Evolutionary conservation across 768 basidiomycete genomes (phyloP).

Genomic region (Gymnopilus dilepis): DNA sequence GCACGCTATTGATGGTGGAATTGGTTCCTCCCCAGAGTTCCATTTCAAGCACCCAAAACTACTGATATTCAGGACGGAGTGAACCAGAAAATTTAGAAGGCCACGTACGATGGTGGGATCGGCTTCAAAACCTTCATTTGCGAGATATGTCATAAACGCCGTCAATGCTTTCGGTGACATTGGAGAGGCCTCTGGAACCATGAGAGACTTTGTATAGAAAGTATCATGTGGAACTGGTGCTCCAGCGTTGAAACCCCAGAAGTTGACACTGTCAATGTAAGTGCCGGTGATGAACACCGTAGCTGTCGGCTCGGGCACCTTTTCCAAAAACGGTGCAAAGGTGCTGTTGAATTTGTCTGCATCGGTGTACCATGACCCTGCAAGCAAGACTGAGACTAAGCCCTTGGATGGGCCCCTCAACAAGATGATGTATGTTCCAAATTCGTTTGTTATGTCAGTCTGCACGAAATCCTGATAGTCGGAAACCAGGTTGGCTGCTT

Average conservation of each 20-base stretch:
- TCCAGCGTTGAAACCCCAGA: slow-evolving; percentile 29
- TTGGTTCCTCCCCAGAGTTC: slow-evolving; percentile 48
- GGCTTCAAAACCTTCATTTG: slow-evolving; percentile 37
- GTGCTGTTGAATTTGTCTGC: slow-evolving; percentile 28
- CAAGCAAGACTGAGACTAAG: slow-evolving; percentile 33
- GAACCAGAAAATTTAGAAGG: not conserved
- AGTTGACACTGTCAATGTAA: slow-evolving; percentile 38
- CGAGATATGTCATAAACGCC: slow-evolving; percentile 45
- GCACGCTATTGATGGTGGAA: slow-evolving; percentile 46
- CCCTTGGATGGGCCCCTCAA: slow-evolving; percentile 30
- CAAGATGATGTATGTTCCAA: slow-evolving; percentile 39
- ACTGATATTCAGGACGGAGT: not conserved
- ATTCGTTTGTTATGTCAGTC: slow-evolving; percentile 35
- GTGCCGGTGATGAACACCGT: slow-evolving; percentile 20
- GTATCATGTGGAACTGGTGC: slow-evolving; percentile 42
- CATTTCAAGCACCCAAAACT: slow-evolving; percentile 34
- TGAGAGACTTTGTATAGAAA: slow-evolving; percentile 47
- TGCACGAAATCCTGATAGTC: slow-evolving; percentile 40
- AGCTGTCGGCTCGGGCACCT: slow-evolving; percentile 28
- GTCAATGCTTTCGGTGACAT: slow-evolving; percentile 36
- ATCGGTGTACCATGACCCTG: slow-evolving; percentile 37
- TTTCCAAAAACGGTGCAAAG: slow-evolving; percentile 35
- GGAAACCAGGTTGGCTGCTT: slow-evolving; percentile 35
- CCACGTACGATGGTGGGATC: not conserved
- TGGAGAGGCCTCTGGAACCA: slow-evolving; percentile 39